A percentile compares a stretch with the other conserved stretches of the same genome.
These are phyloP conservation scores for Backusella luteola DNA, from an alignment of 192 early-diverging fungal genomes.

Conservation along the genomic window DNA sequence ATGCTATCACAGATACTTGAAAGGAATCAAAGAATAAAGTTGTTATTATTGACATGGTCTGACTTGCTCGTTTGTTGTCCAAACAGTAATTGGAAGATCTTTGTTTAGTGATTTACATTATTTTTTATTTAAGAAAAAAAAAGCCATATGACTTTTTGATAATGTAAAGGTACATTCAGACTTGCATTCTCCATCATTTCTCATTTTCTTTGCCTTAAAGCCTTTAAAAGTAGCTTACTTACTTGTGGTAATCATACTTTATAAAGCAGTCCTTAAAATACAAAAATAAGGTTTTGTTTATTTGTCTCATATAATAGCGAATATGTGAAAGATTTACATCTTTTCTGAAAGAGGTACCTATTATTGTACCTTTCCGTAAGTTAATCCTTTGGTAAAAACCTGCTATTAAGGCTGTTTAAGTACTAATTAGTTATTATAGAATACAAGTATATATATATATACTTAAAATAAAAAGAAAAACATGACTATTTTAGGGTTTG, in stretches of 20 bases:
- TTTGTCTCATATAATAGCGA: neutral
- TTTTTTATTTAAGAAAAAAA: neutral
- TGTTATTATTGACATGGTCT: constrained; percentile 7
- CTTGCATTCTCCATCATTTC: neutral
- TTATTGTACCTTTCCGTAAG: neutral
- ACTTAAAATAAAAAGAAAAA: constrained; percentile 5
- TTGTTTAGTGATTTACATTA: constrained; percentile 6
- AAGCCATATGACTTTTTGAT: neutral
- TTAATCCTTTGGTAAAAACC: neutral
- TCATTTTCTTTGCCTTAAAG: neutral
- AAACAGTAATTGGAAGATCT: constrained; percentile 7
- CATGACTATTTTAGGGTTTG: constrained; percentile 8
- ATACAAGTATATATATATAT: neutral
- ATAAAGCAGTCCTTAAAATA: constrained; percentile 4
- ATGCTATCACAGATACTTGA: neutral
- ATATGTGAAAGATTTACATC: neutral
- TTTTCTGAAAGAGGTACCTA: neutral
- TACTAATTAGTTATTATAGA: constrained; percentile 8
- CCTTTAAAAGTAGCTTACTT: neutral
- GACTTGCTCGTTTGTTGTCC: constrained; percentile 9
- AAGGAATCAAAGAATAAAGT: neutral
- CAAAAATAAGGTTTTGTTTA: constrained; percentile 1
- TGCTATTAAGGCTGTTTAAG: neutral
- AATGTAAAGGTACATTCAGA: neutral
- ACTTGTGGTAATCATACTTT: neutral